These are phyloP conservation scores for Halenospora varia DNA, from an alignment of 495 filamentous ascomycete species.

Conservation along the genomic window DNA sequence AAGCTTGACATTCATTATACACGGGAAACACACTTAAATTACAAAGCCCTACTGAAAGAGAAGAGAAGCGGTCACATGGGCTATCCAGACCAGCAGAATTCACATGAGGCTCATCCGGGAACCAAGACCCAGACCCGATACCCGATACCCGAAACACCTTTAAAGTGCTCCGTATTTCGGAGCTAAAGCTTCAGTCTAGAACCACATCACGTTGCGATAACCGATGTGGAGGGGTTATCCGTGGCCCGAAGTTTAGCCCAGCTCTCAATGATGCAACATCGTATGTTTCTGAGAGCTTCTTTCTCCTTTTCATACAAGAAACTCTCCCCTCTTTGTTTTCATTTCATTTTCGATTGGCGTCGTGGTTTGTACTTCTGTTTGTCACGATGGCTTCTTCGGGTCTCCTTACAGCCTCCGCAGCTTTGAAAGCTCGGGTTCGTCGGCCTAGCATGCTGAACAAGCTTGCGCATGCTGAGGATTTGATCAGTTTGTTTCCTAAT, in stretches of 20 bases:
- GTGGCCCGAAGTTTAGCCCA: background rate
- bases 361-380: slow-evolving; percentile 3
- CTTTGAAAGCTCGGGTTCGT: slow-evolving; percentile 68
- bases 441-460: slow-evolving; percentile 77
- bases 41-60: too few species aligned
- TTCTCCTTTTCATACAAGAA: background rate
- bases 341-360: slow-evolving; percentile 1
- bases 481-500: slow-evolving; percentile 77
- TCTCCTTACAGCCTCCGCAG: slow-evolving; percentile 48
- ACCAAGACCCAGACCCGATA: too few species aligned
- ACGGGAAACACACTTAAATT: too few species aligned
- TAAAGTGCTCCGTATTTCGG: too few species aligned
- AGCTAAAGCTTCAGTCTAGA: too few species aligned
- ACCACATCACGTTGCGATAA: background rate
- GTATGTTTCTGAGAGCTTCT: slow-evolving; percentile 4
- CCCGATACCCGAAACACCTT: too few species aligned
- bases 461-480: slow-evolving; percentile 72
- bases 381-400: slow-evolving; percentile 17
- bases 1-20: background rate
- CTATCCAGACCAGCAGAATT: too few species aligned
- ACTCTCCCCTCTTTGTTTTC: background rate
- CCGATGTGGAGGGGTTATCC: slow-evolving; percentile 9
- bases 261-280: slow-evolving; percentile 2
- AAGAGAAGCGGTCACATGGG: too few species aligned
- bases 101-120: too few species aligned